Evolutionary conservation across 1,284 basidiomycete species (phyloP).

Genomic region (Meira nashicola): DNA sequence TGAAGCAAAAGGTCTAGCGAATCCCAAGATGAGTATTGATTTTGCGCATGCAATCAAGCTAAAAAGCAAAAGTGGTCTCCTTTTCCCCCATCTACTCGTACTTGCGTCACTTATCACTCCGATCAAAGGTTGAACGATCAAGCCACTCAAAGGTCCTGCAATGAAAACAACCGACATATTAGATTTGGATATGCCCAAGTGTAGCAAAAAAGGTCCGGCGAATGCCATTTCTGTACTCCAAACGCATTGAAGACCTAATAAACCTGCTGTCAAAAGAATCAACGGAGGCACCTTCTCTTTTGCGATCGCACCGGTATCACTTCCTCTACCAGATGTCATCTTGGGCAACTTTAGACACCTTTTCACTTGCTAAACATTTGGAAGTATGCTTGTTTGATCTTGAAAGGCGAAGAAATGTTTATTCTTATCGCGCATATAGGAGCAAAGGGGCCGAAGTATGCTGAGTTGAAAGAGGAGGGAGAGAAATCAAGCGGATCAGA

Average conservation of each 20-base stretch:
- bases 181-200: slow-evolving; percentile 41
- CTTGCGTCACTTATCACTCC: slow-evolving; percentile 51
- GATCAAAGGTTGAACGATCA: slow-evolving; percentile 53
- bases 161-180: slow-evolving; percentile 43
- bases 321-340: no score
- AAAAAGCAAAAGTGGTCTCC: slow-evolving; percentile 51
- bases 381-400: no score
- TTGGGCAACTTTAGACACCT: no score
- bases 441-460: no score
- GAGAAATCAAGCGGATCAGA: no score
- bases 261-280: slow-evolving; percentile 33
- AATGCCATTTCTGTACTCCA: slow-evolving; percentile 51
- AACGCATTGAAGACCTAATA: slow-evolving; percentile 42
- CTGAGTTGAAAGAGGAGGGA: no score
- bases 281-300: no score
- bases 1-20: slow-evolving; percentile 40
- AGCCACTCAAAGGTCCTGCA: slow-evolving; percentile 43
- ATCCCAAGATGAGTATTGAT: slow-evolving; percentile 49
- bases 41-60: slow-evolving; percentile 43
- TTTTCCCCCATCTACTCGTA: slow-evolving; percentile 48
- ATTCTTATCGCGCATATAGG: no score
- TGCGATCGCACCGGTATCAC: no score
- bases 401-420: no score
- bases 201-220: slow-evolving; percentile 42
- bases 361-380: no score